phyloP scores from a whole-genome alignment of 345 rosid species.

The Anastatica hierochuntica region DNA sequence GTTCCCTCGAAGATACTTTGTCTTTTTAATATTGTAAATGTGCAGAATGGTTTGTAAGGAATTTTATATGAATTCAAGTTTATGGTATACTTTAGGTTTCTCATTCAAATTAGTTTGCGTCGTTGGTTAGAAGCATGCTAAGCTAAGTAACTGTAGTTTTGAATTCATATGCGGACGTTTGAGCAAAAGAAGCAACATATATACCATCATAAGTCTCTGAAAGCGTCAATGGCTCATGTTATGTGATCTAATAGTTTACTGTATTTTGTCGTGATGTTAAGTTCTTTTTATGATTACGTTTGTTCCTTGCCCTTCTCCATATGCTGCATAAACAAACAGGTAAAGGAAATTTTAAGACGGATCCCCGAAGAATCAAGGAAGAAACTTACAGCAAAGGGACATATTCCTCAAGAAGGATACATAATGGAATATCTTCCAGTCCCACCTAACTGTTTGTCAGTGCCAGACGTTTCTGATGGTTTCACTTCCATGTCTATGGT shows the following conservation, averaged over 20 bases:
- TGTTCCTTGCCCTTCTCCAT: constrained; percentile 8
- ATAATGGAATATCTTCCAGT: constrained; percentile 67
- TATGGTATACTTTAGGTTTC: neutral
- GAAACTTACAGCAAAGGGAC: constrained; percentile 70
- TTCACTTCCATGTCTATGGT: constrained; percentile 74
- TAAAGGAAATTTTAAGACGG: constrained; percentile 64
- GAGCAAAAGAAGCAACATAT: neutral
- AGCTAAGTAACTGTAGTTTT: constrained; percentile 2
- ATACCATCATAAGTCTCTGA: neutral
- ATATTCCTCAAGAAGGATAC: constrained; percentile 90
- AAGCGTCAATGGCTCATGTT: constrained; percentile 4
- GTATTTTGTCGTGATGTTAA: constrained; percentile 2
- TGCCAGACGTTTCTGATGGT: constrained; percentile 87
- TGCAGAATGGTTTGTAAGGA: neutral
- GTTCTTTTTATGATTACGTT: neutral
- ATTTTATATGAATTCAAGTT: neutral
- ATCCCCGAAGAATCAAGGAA: constrained; percentile 56
- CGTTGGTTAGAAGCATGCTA: constrained; percentile 3
- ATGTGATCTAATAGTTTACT: constrained; percentile 5
- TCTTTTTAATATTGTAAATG: neutral
- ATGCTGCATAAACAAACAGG: constrained; percentile 35
- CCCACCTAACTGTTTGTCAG: constrained; percentile 91
- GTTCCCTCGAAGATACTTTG: constrained; percentile 1
- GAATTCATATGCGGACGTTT: neutral
- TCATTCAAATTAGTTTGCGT: neutral